Percentiles rank a stretch among this genome's conserved stretches.
Conservation (phyloP, 768 basidiomycete genomes). For the Steccherinum ochraceum region DNA sequence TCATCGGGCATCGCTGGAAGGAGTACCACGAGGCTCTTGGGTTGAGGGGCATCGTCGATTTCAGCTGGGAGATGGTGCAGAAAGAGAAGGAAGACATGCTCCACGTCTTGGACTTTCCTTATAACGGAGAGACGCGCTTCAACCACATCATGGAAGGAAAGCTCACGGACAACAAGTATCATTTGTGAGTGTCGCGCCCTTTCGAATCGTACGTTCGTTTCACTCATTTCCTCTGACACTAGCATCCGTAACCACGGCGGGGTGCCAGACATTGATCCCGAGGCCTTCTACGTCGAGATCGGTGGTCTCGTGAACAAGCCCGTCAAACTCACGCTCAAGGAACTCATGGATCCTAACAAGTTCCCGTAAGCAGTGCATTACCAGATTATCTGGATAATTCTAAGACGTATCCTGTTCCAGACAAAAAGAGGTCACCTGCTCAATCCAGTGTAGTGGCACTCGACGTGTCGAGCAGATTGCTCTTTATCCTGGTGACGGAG, state of each 20-base stretch:
- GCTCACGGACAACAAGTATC: slow-evolving; percentile 42
- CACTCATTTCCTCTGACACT: not conserved
- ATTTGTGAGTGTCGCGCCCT: slow-evolving; percentile 35
- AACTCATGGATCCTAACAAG: slow-evolving; percentile 39
- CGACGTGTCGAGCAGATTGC: slow-evolving; percentile 46
- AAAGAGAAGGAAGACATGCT: slow-evolving; percentile 46
- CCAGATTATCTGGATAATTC: not conserved
- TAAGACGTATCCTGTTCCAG: slow-evolving; percentile 18
- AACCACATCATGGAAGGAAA: slow-evolving; percentile 37
- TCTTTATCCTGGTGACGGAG: slow-evolving; percentile 48
- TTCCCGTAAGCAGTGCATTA: slow-evolving; percentile 33
- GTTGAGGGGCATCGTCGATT: slow-evolving; percentile 36
- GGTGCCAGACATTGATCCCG: slow-evolving; percentile 42
- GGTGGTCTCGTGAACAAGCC: slow-evolving; percentile 43
- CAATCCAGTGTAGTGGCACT: slow-evolving; percentile 50
- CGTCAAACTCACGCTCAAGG: slow-evolving; percentile 37
- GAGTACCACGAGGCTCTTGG: slow-evolving; percentile 47
- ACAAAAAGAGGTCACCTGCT: slow-evolving; percentile 43
- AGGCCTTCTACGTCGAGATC: slow-evolving; percentile 42
- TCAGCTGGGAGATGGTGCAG: slow-evolving; percentile 46
- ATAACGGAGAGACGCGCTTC: slow-evolving; percentile 46
- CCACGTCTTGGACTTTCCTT: slow-evolving; percentile 49
- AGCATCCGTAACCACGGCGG: slow-evolving; percentile 52
- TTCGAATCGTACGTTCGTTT: too few relatives aligned
- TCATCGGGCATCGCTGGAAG: slow-evolving; percentile 46